Base-by-base conservation (phyloP, 768 basidiomycete genomes). In the Tephrocybe sp. region DNA sequence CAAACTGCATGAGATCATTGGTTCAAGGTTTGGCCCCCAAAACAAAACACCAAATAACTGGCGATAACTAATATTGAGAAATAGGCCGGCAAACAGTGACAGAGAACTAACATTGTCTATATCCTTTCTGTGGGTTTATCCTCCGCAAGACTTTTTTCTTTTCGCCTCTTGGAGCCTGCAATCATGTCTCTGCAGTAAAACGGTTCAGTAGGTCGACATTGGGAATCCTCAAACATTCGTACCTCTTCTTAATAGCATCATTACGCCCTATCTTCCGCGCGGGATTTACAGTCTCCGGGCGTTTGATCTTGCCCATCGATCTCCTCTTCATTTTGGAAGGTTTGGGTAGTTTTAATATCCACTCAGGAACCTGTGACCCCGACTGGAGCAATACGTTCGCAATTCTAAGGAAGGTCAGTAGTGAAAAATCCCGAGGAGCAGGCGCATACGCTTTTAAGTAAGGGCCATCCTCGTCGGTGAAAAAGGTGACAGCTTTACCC, bases 321-420 rank as follows among this genome's bases (percentile, higher is more conserved):
- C 77, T 82, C 54, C 88, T 84, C 69, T 88, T 87, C 74, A 93
- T 77, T 68, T 92, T 95, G 1, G 89, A 89, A 0, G 95, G 94
- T 64, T 91, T 94, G 18, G 88, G 88, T n/a, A 99, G 76, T 56
- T 88, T 88, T n/a, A 89, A 64, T 55, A 98, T 97, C 91, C 94
- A 99, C 19, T 93, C 90, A 1, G 94, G 91, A 0, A 97, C 94
- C 2, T 77, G 69, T 50, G 89, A 95, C 3, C 95, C 94, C 1
- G 94, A 94, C 61, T 94, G 87, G 18, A 90, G 73, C 52, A 98
- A 80, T n/a, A 98, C 91, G 63, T 97, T 97, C 43, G 94, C 95
- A 63, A 98, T 90, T 41, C 92, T 95, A 55, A 46, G 25, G 55
- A 33, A 58, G 44, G 11, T 38, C 37, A 15, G 15, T 36, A 15